Percentiles rank a stretch among this genome's conserved stretches.
Conservation (phyloP, 257 asterid genomes). For the Verbena officinalis region DNA sequence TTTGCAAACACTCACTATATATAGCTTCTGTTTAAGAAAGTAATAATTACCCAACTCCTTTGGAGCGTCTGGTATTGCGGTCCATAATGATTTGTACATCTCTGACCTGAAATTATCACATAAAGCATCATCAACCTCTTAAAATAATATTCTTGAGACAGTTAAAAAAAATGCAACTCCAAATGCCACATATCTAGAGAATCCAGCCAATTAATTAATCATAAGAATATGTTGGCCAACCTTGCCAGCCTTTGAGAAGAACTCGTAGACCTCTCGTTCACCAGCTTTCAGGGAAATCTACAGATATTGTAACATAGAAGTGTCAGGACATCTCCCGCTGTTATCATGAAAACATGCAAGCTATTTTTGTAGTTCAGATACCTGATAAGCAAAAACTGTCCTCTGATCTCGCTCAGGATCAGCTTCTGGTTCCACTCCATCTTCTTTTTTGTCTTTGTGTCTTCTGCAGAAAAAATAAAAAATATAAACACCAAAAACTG, state of each 20-base stretch:
- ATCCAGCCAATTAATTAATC: neutral
- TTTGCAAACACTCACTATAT: too few species aligned
- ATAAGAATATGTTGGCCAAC: conserved; percentile 35
- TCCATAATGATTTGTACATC: conserved; percentile 78
- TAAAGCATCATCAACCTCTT: conserved; percentile 14
- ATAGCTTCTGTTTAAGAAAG: neutral
- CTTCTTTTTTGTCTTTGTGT: conserved; percentile 66
- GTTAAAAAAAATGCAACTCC: neutral
- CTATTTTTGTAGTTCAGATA: conserved; percentile 29
- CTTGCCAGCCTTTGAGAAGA: conserved; percentile 80
- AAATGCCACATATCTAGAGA: conserved; percentile 9
- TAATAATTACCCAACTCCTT: conserved; percentile 67
- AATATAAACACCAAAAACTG: conserved; percentile 20
- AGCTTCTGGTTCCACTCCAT: conserved; percentile 51
- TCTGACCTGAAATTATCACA: conserved; percentile 50
- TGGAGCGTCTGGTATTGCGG: conserved; percentile 72
- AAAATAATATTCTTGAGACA: neutral
- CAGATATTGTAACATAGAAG: conserved; percentile 24
- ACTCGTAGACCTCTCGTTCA: conserved; percentile 69
- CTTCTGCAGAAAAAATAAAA: conserved; percentile 47
- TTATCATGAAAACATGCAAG: conserved; percentile 23
- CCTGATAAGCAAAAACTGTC: conserved; percentile 88
- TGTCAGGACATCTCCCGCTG: conserved; percentile 33
- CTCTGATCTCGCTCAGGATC: conserved; percentile 76
- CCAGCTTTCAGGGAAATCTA: conserved; percentile 71